Evolutionary conservation across 2,329 filamentous ascomycete genomes (phyloP).

Genomic region (Trichophyton rubrum): DNA sequence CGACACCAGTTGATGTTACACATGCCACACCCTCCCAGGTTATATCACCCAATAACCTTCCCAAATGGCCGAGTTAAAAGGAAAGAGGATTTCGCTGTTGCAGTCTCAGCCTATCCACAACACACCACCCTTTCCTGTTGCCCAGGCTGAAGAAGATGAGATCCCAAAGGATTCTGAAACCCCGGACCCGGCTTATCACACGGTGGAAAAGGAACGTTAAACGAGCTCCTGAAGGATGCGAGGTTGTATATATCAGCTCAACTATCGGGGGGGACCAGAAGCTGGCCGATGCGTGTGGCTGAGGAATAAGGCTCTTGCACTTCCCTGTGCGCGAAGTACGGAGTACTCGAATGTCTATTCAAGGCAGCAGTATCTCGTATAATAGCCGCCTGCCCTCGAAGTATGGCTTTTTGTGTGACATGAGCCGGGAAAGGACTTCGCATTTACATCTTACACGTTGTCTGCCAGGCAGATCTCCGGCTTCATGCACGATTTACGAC

Average conservation of each 20-base stretch:
- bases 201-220: background rate
- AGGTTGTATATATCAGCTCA: background rate
- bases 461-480: background rate
- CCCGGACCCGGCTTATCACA: conserved; percentile 2
- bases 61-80: background rate
- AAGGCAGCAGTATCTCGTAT: background rate
- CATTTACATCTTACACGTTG: background rate
- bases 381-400: background rate
- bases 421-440: background rate
- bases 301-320: background rate
- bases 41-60: background rate
- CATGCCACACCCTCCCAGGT: conserved; percentile 7
- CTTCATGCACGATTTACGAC: background rate
- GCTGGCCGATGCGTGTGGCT: background rate
- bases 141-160: background rate
- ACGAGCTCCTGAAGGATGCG: background rate
- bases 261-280: background rate
- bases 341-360: background rate
- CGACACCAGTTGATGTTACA: conserved; percentile 5
- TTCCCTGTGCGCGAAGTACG: background rate
- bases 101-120: background rate
- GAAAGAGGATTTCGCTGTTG: background rate
- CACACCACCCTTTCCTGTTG: background rate
- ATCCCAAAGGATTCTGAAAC: background rate
- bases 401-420: background rate